Evolutionary conservation across 768 basidiomycete genomes (phyloP).

Genomic region (Phallus indusiatus): DNA sequence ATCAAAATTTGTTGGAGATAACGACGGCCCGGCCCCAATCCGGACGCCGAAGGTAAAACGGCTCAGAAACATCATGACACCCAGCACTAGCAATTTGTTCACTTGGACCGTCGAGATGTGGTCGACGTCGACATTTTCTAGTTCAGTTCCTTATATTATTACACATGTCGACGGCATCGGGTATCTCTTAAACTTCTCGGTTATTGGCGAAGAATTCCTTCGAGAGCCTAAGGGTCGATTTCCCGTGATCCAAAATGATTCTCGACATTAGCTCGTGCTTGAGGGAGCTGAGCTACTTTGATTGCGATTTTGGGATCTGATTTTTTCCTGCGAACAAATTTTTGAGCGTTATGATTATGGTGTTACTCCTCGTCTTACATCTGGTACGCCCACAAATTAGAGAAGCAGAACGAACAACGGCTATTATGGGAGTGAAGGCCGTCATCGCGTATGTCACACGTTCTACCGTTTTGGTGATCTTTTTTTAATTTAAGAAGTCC

Average conservation of each 20-base stretch:
- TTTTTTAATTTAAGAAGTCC: neutral
- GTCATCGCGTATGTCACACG: conserved; percentile 17
- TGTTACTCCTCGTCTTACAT: conserved; percentile 14
- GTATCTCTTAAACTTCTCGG: conserved; percentile 45
- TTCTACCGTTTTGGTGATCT: neutral
- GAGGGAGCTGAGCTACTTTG: conserved; percentile 10
- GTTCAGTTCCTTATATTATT: too few relatives aligned
- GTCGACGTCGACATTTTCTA: too few relatives aligned
- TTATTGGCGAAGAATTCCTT: conserved; percentile 44
- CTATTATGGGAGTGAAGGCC: conserved; percentile 39
- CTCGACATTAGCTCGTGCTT: conserved; percentile 11
- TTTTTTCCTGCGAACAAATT: too few relatives aligned
- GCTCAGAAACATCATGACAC: too few relatives aligned
- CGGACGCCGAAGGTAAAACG: too few relatives aligned
- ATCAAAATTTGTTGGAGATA: too few relatives aligned
- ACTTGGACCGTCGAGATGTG: too few relatives aligned
- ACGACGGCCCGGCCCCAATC: too few relatives aligned
- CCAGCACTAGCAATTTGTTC: too few relatives aligned
- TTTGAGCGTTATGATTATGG: neutral
- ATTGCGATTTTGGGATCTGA: conserved; percentile 13
- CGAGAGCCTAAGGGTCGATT: conserved; percentile 47
- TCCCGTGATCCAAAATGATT: conserved; percentile 22
- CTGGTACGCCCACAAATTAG: conserved; percentile 16
- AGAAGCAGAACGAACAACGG: conserved; percentile 30
- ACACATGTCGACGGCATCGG: conserved; percentile 40